Evolutionary conservation across 139 green algal genomes (phyloP).

Genomic region (Chlorella sp.): DNA sequence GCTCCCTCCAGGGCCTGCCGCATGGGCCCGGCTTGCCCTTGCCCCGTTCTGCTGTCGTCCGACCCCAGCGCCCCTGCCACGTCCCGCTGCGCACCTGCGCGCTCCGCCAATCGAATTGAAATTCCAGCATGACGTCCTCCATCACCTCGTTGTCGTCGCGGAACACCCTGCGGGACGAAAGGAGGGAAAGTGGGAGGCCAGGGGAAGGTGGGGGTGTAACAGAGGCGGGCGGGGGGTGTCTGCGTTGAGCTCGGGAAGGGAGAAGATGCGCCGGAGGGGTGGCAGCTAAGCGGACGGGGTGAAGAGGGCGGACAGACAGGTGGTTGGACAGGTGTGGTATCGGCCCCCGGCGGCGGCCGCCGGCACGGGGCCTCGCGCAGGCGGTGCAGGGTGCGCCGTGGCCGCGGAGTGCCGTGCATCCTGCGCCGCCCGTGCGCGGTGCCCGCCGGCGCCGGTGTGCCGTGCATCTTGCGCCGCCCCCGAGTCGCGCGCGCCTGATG

Average conservation of each 20-base stretch:
- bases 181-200: not conserved
- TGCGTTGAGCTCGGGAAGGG: not conserved
- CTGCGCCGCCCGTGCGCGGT: too few relatives aligned
- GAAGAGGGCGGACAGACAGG: too few relatives aligned
- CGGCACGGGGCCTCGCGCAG: too few relatives aligned
- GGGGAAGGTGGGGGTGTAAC: not conserved
- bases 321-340: too few relatives aligned
- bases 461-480: not conserved
- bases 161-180: constrained; percentile 4
- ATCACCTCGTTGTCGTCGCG: constrained; percentile 35
- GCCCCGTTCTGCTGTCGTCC: not conserved
- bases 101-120: constrained; percentile 15
- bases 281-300: not conserved
- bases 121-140: constrained; percentile 18
- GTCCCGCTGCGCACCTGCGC: constrained; percentile 2
- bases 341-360: too few relatives aligned
- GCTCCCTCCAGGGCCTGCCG: not conserved
- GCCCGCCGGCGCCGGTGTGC: not conserved
- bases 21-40: not conserved
- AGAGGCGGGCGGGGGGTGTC: not conserved
- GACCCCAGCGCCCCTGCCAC: not conserved
- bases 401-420: too few relatives aligned
- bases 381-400: too few relatives aligned
- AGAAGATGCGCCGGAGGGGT: not conserved
- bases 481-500: not conserved